A percentile compares a stretch with the other conserved stretches of the same genome.
These are phyloP conservation scores for Moniliophthora roreri DNA, from an alignment of 1,284 basidiomycete genomes.

Conservation along the genomic window DNA sequence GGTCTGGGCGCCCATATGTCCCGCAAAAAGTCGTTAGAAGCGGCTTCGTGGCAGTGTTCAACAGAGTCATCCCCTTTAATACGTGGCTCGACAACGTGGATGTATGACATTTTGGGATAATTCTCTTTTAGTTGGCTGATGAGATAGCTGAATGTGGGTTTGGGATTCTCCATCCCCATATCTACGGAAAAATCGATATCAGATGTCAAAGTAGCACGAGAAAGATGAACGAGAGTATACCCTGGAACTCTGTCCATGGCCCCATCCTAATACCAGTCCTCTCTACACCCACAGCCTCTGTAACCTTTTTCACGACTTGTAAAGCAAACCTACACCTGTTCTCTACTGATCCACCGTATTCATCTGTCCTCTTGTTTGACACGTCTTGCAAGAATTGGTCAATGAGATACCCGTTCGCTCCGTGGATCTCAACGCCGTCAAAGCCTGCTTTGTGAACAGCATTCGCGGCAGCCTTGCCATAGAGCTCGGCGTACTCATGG, in stretches of 20 bases:
- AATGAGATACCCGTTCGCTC: conserved; percentile 39
- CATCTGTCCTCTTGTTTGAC: conserved; percentile 51
- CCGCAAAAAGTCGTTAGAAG: too few relatives aligned
- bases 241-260: conserved; percentile 27
- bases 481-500: conserved; percentile 38
- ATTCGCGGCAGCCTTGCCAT: conserved; percentile 38
- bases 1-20: too few relatives aligned
- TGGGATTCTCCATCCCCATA: too few relatives aligned
- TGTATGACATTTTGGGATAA: too few relatives aligned
- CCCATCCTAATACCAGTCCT: conserved; percentile 40
- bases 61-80: too few relatives aligned
- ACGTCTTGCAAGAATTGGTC: conserved; percentile 44
- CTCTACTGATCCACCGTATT: conserved; percentile 48
- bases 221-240: not conserved
- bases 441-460: conserved; percentile 27
- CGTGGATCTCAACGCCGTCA: conserved; percentile 44
- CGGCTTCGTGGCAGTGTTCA: too few relatives aligned
- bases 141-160: too few relatives aligned
- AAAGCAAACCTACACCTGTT: conserved; percentile 47
- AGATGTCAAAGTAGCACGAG: too few relatives aligned
- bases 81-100: too few relatives aligned
- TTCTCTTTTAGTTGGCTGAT: too few relatives aligned
- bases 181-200: too few relatives aligned
- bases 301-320: conserved; percentile 36
- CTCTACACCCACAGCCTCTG: conserved; percentile 28